Evolutionary conservation across 345 rosid genomes (phyloP).

Genomic region (Eutrema heterophyllum): DNA sequence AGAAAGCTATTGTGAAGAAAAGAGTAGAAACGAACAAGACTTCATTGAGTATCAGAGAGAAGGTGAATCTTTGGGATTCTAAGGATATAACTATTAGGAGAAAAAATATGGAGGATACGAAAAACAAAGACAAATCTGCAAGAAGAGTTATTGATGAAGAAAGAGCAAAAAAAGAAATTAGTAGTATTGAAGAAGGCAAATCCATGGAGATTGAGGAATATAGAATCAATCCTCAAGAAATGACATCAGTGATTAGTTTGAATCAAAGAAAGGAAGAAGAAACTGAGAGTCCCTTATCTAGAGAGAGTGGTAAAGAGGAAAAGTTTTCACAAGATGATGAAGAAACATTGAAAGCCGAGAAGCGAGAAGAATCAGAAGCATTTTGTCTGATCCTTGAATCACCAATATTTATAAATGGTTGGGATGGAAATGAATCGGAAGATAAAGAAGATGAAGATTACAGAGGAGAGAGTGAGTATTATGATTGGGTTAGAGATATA

Average conservation of each 20-base stretch:
- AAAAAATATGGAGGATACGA: background rate
- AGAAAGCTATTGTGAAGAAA: background rate
- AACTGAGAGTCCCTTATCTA: background rate
- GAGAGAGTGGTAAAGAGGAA: background rate
- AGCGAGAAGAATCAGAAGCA: constrained; percentile 1
- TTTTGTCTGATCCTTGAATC: background rate
- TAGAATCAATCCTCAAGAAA: background rate
- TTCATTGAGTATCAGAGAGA: constrained; percentile 1
- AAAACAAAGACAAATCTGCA: background rate
- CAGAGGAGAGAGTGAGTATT: constrained; percentile 7
- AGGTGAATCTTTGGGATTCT: background rate
- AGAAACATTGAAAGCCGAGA: background rate
- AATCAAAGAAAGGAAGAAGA: background rate
- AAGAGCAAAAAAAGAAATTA: background rate
- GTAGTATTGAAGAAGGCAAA: background rate
- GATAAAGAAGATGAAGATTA: constrained; percentile 24
- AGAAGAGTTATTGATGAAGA: background rate
- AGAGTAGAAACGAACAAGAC: background rate
- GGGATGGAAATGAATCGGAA: background rate
- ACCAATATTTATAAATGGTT: background rate
- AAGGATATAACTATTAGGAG: background rate
- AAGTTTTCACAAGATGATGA: background rate
- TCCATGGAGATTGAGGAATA: background rate
- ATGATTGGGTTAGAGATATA: constrained; percentile 59
- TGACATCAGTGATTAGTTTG: background rate